Percentiles rank a stretch among this genome's conserved stretches.
phyloP scores from a whole-genome alignment of 805 yeast genomes.

The Metschnikowia gelsemii region DNA sequence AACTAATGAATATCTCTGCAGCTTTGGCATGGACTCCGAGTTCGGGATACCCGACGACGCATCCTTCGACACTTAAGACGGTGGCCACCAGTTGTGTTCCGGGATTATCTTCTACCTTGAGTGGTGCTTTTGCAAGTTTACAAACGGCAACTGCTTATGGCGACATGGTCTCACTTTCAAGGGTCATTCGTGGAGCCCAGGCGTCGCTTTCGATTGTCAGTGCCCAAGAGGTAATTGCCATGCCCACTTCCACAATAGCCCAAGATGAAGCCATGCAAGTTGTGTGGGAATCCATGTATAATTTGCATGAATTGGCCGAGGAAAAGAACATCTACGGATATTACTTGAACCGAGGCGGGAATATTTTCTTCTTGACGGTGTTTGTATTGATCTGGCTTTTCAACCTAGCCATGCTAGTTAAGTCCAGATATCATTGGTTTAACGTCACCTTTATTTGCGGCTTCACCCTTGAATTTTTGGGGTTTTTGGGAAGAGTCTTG shows the following conservation, averaged over 20 bases:
- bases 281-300: conserved; percentile 33
- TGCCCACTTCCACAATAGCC: conserved; percentile 33
- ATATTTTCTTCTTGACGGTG: conserved; percentile 31
- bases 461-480: conserved; percentile 35
- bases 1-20: conserved; percentile 2
- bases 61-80: conserved; percentile 29
- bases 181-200: conserved; percentile 32
- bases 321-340: conserved; percentile 32
- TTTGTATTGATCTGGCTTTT: conserved; percentile 29
- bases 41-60: conserved; percentile 22
- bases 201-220: conserved; percentile 37
- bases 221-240: conserved; percentile 38
- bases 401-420: conserved; percentile 27
- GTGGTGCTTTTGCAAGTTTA: conserved; percentile 15
- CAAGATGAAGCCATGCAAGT: conserved; percentile 33
- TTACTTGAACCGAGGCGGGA: conserved; percentile 30
- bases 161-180: conserved; percentile 25
- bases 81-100: conserved; percentile 27
- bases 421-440: conserved; percentile 41
- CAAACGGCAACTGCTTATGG: conserved; percentile 24
- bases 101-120: conserved; percentile 21
- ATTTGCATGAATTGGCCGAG: conserved; percentile 29
- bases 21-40: conserved; percentile 17
- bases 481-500: conserved; percentile 39
- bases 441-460: conserved; percentile 39